Percentiles rank a stretch among this genome's conserved stretches.
Evolutionary conservation across 805 yeast species (phyloP).

Genomic region (Yarrowia bubula): DNA sequence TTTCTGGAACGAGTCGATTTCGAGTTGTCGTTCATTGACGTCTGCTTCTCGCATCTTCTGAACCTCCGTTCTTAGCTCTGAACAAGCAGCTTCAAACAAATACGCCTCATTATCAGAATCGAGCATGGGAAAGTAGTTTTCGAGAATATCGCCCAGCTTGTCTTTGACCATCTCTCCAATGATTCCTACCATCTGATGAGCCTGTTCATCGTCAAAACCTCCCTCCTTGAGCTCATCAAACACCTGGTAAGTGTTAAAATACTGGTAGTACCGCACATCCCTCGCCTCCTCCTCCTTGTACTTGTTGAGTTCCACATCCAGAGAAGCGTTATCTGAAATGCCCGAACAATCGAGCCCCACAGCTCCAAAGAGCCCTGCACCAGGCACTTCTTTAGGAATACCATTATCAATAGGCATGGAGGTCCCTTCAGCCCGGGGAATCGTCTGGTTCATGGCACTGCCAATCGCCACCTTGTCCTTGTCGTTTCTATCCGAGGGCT

Average conservation of each 20-base stretch:
- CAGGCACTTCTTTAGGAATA: not conserved
- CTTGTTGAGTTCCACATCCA: slow-evolving; percentile 1
- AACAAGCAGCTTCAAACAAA: slow-evolving; percentile 86
- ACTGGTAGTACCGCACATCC: slow-evolving; percentile 32
- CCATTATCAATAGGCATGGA: slow-evolving; percentile 18
- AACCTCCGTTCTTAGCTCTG: slow-evolving; percentile 78
- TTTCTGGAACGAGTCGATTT: slow-evolving; percentile 67
- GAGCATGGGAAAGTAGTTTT: slow-evolving; percentile 45
- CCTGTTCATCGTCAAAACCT: slow-evolving; percentile 62
- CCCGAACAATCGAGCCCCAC: slow-evolving; percentile 5
- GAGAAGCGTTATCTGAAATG: not conserved
- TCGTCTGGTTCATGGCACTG: not conserved
- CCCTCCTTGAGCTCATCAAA: slow-evolving; percentile 52
- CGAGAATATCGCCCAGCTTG: slow-evolving; percentile 39
- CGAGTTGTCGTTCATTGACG: slow-evolving; percentile 62
- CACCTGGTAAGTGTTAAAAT: slow-evolving; percentile 63
- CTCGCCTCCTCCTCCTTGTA: slow-evolving; percentile 23
- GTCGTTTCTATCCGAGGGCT: not conserved
- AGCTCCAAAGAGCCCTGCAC: slow-evolving; percentile 4
- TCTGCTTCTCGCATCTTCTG: slow-evolving; percentile 69
- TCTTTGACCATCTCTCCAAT: slow-evolving; percentile 41
- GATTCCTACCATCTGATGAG: slow-evolving; percentile 54
- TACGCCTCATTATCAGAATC: slow-evolving; percentile 87
- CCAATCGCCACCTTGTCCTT: slow-evolving; percentile 21
- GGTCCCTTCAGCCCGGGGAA: slow-evolving; percentile 13